phyloP scores from a whole-genome alignment of 306 rosid genomes.

The Gleditsia sinensis region DNA sequence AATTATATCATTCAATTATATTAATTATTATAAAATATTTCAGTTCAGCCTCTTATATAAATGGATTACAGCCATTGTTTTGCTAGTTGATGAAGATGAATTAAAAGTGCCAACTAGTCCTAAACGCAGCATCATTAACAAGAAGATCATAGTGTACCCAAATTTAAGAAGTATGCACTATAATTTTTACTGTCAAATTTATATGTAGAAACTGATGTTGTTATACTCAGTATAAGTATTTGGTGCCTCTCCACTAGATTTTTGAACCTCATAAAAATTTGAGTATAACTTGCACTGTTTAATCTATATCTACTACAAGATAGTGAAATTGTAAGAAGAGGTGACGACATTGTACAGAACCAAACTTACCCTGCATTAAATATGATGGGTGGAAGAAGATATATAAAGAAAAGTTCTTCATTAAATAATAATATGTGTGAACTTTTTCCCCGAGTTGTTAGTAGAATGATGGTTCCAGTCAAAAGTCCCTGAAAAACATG shows the following conservation, averaged over 20 bases:
- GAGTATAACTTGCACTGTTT: neutral
- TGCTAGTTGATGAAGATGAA: too few species aligned
- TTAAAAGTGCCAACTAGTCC: neutral
- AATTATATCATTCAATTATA: neutral
- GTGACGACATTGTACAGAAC: neutral
- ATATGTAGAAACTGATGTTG: neutral
- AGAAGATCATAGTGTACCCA: neutral
- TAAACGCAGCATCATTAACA: slow-evolving; percentile 5
- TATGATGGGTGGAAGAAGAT: slow-evolving; percentile 76
- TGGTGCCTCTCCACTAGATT: neutral
- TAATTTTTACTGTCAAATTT: neutral
- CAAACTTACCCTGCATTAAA: slow-evolving; percentile 78
- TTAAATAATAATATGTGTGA: slow-evolving; percentile 54
- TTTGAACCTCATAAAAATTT: neutral
- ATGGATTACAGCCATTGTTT: neutral
- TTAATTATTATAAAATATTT: neutral
- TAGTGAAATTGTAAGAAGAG: neutral
- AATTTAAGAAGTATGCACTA: too few species aligned
- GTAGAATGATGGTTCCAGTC: slow-evolving; percentile 54
- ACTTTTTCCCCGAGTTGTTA: slow-evolving; percentile 50
- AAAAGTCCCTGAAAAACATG: slow-evolving; percentile 54
- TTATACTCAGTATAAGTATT: neutral
- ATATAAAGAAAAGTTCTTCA: slow-evolving; percentile 65
- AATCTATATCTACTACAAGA: neutral
- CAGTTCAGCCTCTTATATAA: neutral